Evolutionary conservation across 345 rosid species (phyloP), one percentile per base, ranked within the genome.

Genomic region (Citrus inodora): DNA sequence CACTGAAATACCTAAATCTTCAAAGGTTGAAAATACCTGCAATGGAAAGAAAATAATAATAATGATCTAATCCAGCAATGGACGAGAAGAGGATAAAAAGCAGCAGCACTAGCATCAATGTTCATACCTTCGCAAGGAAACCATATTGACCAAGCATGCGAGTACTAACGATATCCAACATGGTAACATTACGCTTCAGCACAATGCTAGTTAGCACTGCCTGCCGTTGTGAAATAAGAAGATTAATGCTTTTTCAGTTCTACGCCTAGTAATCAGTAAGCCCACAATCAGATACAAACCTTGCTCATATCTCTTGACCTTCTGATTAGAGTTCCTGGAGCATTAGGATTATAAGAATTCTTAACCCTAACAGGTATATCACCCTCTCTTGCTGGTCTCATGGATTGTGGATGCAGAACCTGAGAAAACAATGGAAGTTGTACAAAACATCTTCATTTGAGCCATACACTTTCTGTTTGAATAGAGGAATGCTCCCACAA

Each of bases 141-240:
- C 99, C 99, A 89, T 80, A 92, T 82, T 94, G 98, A 78, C 99
- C 98, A 76, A 96, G 98, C 99, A 96, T 96, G 71, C 98, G 95
- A 38, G 99, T 94, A 85, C 99, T 96, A 70, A 84, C 98, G 74
- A 94, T 94, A 87, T 96, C 99, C 91, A 96, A 82, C 98, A 94
- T 96, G 74, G 99, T 96, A 76, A 96, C 99, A 83, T 96, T 91
- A 73, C 92, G 91, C 87, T 96, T 96, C 88, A 96, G 84, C 80
- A 96, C 99, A 84, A 96, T 96, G 90, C 99, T 96, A 51, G 98
- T 96, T 67, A 96, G 82, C 38, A 94, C 92, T n/a, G 97, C 92
- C 99, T 94, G 97, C 85, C 62, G 81, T 70, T 60, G 19, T 71
- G 66, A 79, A 37, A 76, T 76, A 73, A n/a, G 33, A 70, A 67